A percentile compares a stretch with the other conserved stretches of the same genome.
phyloP scores from a whole-genome alignment of 2,329 filamentous ascomycete species.

The Colletotrichum magnum region DNA sequence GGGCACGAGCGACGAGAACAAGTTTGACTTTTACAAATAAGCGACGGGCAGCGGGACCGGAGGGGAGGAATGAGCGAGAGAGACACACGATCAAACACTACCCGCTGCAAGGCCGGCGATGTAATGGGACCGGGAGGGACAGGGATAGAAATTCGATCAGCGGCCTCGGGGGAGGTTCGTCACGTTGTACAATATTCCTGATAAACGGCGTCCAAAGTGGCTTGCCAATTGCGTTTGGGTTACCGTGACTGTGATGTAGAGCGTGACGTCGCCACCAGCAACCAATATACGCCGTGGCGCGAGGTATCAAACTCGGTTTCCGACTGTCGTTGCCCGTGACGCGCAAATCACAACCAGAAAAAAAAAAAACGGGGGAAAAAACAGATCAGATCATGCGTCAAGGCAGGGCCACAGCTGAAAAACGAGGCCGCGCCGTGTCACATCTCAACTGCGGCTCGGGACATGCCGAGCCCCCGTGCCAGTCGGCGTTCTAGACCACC shows the following conservation, averaged over 20 bases:
- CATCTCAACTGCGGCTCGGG: background rate
- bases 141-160: constrained; percentile 31
- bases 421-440: too few species aligned
- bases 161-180: constrained; percentile 33
- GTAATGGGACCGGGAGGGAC: constrained; percentile 11
- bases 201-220: constrained; percentile 21
- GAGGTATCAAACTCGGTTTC: too few species aligned
- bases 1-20: constrained; percentile 75
- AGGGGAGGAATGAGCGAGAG: background rate
- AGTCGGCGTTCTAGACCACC: too few species aligned
- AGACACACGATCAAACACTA: constrained; percentile 5
- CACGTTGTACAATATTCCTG: constrained; percentile 41
- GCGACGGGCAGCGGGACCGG: constrained; percentile 12
- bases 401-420: too few species aligned
- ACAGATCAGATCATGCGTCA: too few species aligned
- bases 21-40: constrained; percentile 95
- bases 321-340: too few species aligned
- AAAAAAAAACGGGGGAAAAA: too few species aligned
- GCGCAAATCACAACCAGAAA: too few species aligned
- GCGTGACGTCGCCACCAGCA: too few species aligned
- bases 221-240: background rate
- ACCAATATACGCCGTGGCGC: too few species aligned
- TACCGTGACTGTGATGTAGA: background rate
- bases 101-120: constrained; percentile 30
- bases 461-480: background rate